phyloP scores from a whole-genome alignment of 352 stramenopile genomes.

The Phytophthora pluvialis region DNA sequence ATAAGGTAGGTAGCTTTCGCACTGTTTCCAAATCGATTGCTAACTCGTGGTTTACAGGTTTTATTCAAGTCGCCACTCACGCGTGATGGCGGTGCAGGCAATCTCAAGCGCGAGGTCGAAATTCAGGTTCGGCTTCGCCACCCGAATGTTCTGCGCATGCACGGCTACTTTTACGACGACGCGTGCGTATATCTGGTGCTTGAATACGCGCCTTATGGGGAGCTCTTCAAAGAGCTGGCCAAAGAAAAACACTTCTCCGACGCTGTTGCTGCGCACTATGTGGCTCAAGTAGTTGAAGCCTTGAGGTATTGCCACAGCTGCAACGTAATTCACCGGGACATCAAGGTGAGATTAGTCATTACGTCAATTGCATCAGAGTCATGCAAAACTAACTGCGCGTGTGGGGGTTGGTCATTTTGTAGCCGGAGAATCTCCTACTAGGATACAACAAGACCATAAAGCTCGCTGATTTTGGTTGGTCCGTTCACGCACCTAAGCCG shows the following conservation, averaged over 20 bases:
- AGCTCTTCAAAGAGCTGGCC: slow-evolving; percentile 82
- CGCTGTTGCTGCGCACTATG: slow-evolving; percentile 62
- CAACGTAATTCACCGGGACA: slow-evolving; percentile 88
- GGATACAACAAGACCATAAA: slow-evolving; percentile 82
- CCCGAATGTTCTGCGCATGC: slow-evolving; percentile 73
- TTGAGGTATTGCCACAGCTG: slow-evolving; percentile 81
- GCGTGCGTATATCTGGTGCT: slow-evolving; percentile 84
- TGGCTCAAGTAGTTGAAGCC: slow-evolving; percentile 80
- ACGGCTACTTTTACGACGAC: slow-evolving; percentile 90
- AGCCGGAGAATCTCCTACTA: slow-evolving; percentile 88
- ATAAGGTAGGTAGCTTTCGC: background rate
- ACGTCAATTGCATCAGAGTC: background rate
- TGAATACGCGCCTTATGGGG: slow-evolving; percentile 81
- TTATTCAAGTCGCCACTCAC: slow-evolving; percentile 71
- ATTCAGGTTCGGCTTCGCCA: slow-evolving; percentile 84
- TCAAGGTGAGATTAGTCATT: slow-evolving; percentile 66
- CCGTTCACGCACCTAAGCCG: slow-evolving; percentile 74
- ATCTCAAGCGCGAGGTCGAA: slow-evolving; percentile 85
- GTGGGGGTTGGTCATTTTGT: background rate
- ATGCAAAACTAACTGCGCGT: slow-evolving; percentile 5
- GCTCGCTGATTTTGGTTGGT: slow-evolving; percentile 90
- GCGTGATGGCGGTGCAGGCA: slow-evolving; percentile 57
- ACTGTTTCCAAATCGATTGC: background rate
- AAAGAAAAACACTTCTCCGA: slow-evolving; percentile 64
- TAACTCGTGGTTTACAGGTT: slow-evolving; percentile 43